Base-by-base conservation (phyloP, 208 protist genomes). In the Endotrypanum monterogeii region DNA sequence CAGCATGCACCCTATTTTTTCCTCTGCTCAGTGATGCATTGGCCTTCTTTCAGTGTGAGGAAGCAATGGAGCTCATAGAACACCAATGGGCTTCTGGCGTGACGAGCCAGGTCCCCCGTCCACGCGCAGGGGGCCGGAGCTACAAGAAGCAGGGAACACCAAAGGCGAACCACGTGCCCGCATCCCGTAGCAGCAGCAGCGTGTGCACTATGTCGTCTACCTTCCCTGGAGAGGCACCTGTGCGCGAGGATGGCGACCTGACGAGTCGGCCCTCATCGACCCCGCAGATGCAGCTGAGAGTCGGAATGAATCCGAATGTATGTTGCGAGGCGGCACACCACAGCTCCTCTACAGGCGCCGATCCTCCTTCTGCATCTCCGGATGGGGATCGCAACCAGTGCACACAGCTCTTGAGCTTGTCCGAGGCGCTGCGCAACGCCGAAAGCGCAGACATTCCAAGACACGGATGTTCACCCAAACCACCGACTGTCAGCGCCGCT, bases 1-100 rank as follows among this genome's bases (percentile, higher is more conserved):
- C 55, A 9, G 88, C 86, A 7, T 72, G 80, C 69, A 90, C 88
- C 11, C 89, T 83, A 69, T 88, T 84, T 74, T 96, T 94, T 51
- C 56, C 74, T 8, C 82, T 83, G 11, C 71, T 91, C 16, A 66
- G 76, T 54, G 87, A 78, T 0, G 89, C 86, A 7, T 80, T 77
- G 35, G 61, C 16, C 28, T 80, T 89, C 80, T 96, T 92, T 76
- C 73, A 83, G 56, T 90, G 88, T 44, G 52, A 58, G 11, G 83
- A 86, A 23, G 82, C 80, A 44, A 57, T 90, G 62, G 28, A 39
- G 41, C 54, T 79, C 32, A 83, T 90, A 61, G 71, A 85, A 60
- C 71, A 79, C 67, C 84, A 94, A 71, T 78, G 77, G 35, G 65
- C 56, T 8, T 50, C 55, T 1, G 84, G 79, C 0, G 67, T 89